These are phyloP conservation scores for Colletotrichum sp. DNA, from an alignment of 2,329 filamentous ascomycete genomes.

Conservation along the genomic window DNA sequence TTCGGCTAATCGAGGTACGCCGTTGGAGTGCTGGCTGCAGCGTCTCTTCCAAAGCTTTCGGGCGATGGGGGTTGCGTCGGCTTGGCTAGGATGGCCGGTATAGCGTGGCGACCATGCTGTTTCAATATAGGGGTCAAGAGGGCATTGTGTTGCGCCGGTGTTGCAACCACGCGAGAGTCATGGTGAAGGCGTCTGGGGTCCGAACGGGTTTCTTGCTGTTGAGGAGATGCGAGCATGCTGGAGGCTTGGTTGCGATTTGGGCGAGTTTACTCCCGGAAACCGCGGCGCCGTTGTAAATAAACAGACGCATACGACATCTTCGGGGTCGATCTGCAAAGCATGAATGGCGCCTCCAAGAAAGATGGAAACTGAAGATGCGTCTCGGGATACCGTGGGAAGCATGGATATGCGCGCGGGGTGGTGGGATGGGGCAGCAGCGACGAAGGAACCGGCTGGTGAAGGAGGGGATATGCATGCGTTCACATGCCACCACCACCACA, in stretches of 20 bases:
- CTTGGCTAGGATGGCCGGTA: not conserved
- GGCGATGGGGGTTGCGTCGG: not conserved
- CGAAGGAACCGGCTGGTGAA: not conserved
- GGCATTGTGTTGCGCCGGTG: not conserved
- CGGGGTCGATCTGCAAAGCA: not conserved
- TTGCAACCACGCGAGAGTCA: not conserved
- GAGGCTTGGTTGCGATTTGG: not conserved
- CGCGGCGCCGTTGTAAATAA: not conserved
- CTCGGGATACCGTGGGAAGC: not conserved
- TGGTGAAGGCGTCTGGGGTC: not conserved
- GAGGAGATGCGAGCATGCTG: not conserved
- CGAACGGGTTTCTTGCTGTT: not conserved
- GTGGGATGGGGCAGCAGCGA: not conserved
- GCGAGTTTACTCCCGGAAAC: not conserved
- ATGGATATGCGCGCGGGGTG: not conserved
- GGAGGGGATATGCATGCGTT: not conserved
- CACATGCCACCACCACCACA: not conserved
- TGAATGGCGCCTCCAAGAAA: not conserved
- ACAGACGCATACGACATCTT: not conserved
- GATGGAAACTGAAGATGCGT: not conserved
- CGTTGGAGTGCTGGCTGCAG: not conserved
- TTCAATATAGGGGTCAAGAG: not conserved
- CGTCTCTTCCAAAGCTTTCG: not conserved
- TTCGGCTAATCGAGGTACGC: not conserved
- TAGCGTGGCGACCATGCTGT: not conserved